phyloP scores from a whole-genome alignment of 768 basidiomycete species.

The Boletus sensibilis region DNA sequence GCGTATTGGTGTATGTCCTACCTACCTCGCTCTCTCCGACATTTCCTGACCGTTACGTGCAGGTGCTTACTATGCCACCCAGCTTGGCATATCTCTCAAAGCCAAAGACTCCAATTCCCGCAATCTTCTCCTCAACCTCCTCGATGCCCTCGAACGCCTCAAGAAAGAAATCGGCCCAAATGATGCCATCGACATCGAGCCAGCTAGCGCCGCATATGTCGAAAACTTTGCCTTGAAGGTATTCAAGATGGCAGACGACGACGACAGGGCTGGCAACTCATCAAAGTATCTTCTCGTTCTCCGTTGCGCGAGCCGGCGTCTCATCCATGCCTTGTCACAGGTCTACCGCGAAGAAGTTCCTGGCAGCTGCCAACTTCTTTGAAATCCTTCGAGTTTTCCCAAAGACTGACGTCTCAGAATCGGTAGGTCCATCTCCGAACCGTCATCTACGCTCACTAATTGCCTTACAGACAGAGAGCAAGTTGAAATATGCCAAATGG shows the following conservation, averaged over 20 bases:
- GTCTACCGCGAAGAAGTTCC: slow-evolving; percentile 89
- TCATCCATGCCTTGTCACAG: slow-evolving; percentile 39
- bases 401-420: slow-evolving; percentile 52
- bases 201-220: slow-evolving; percentile 82
- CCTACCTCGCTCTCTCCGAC: slow-evolving; percentile 11
- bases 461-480: slow-evolving; percentile 66
- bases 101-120: slow-evolving; percentile 63
- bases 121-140: slow-evolving; percentile 67
- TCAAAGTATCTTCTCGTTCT: slow-evolving; percentile 54
- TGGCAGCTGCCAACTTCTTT: slow-evolving; percentile 93
- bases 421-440: slow-evolving; percentile 40
- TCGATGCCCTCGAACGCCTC: slow-evolving; percentile 76
- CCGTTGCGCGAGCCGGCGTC: not conserved
- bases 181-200: slow-evolving; percentile 82
- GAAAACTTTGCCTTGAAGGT: slow-evolving; percentile 93
- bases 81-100: slow-evolving; percentile 77
- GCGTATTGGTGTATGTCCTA: slow-evolving; percentile 88
- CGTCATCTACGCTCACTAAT: slow-evolving; percentile 3
- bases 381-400: slow-evolving; percentile 83
- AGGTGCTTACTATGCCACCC: slow-evolving; percentile 92
- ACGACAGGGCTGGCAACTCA: slow-evolving; percentile 76
- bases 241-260: slow-evolving; percentile 87
- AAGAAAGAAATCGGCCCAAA: slow-evolving; percentile 71
- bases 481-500: slow-evolving; percentile 95
- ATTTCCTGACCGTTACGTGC: not conserved